These are phyloP conservation scores for Medicago lupulina DNA, from an alignment of 306 rosid genomes.

Conservation along the genomic window DNA sequence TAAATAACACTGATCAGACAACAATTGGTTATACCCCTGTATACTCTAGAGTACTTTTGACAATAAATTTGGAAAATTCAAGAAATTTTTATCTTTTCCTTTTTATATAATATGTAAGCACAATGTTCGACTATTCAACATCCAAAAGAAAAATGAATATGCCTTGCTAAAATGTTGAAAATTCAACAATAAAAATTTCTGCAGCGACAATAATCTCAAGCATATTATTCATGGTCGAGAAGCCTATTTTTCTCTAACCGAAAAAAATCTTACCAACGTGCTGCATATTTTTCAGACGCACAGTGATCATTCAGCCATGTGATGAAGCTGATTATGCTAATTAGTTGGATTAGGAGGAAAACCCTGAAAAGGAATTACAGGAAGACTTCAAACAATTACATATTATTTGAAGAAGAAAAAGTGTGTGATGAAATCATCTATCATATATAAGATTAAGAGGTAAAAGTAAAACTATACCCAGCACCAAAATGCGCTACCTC, in stretches of 20 bases:
- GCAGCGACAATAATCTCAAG: slow-evolving; percentile 17
- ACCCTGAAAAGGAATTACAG: slow-evolving; percentile 65
- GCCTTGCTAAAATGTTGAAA: slow-evolving; percentile 13
- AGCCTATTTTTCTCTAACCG: slow-evolving; percentile 32
- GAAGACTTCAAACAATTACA: slow-evolving; percentile 24
- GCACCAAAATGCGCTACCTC: slow-evolving; percentile 96
- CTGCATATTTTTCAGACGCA: slow-evolving; percentile 65
- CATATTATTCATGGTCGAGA: slow-evolving; percentile 25
- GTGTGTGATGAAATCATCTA: slow-evolving; percentile 23
- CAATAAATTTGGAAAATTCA: slow-evolving; percentile 16
- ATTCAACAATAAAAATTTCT: neutral
- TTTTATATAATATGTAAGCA: neutral
- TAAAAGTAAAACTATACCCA: slow-evolving; percentile 68
- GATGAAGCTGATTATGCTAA: slow-evolving; percentile 92
- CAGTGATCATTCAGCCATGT: slow-evolving; percentile 86
- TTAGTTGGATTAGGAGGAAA: slow-evolving; percentile 90
- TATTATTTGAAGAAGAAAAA: slow-evolving; percentile 17
- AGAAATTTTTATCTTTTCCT: neutral
- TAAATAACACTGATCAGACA: slow-evolving; percentile 22
- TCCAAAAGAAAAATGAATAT: neutral
- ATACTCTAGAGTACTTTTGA: neutral
- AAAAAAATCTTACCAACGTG: slow-evolving; percentile 76
- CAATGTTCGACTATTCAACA: slow-evolving; percentile 25
- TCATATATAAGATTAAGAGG: neutral
- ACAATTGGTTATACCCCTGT: slow-evolving; percentile 21